phyloP scores from a whole-genome alignment of 176 grass and related monocot species.

The Areca catechu region DNA sequence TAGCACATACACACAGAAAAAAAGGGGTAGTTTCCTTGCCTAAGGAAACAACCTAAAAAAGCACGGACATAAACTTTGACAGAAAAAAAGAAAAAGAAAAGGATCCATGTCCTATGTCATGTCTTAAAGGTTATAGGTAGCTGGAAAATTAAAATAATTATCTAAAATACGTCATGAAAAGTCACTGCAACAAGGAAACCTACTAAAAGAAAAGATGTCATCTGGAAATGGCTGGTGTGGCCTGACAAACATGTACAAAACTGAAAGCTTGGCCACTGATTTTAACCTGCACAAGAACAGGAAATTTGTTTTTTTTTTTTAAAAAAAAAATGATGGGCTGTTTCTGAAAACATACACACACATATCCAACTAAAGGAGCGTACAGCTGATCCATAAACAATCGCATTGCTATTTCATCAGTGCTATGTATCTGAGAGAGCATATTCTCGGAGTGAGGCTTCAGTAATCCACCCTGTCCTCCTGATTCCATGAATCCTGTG shows the following conservation, averaged over 20 bases:
- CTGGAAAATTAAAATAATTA: too few relatives aligned
- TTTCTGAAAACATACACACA: not conserved
- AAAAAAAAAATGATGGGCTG: not conserved
- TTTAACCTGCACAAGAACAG: not conserved
- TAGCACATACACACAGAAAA: too few relatives aligned
- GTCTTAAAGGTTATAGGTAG: too few relatives aligned
- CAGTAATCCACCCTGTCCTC: not conserved
- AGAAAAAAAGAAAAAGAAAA: too few relatives aligned
- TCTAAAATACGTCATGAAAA: too few relatives aligned
- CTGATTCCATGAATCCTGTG: not conserved
- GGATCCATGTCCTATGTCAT: too few relatives aligned
- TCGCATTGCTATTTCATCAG: conserved; percentile 5
- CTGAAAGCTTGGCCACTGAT: conserved; percentile 6
- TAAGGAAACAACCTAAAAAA: too few relatives aligned
- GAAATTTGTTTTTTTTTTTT: not conserved
- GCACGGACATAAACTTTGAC: too few relatives aligned
- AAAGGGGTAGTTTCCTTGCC: too few relatives aligned
- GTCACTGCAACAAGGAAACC: not conserved
- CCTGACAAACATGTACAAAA: conserved; percentile 6
- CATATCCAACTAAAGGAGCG: not conserved
- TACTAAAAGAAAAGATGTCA: conserved; percentile 9
- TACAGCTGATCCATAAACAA: conserved; percentile 8
- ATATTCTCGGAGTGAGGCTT: not conserved
- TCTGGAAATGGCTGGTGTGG: conserved; percentile 3
- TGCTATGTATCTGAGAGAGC: not conserved